Evolutionary conservation across 2,329 filamentous ascomycete genomes (phyloP), one percentile per base, ranked within the genome.

Genomic region (Phymatotrichopsis omnivora): DNA sequence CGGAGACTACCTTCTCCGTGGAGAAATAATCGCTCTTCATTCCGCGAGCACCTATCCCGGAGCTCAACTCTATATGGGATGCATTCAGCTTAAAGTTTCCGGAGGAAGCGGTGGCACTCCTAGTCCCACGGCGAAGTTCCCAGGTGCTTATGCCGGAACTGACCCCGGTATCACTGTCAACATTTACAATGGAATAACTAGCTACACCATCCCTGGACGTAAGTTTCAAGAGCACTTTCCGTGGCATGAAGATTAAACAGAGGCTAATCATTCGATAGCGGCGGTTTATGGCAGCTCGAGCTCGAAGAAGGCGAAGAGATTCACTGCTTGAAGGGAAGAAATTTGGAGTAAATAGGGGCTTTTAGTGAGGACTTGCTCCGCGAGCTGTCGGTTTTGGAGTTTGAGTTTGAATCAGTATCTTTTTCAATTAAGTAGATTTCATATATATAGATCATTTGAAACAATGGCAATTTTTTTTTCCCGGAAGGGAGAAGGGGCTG

Each of bases 101-200:
- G 55, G 56, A 38, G 53, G 52, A 34, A 56, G 55, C 25, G 49
- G 56, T 17, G 53, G 53, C 24, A 43, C 44, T 4, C 53, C 56
- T 12, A 52, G 52, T 27, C 52, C 55, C 12, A 56, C 51, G 14
- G 54, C 53, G 3, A 55, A 47, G 7, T 52, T 57, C 40, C 55
- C 56, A 5, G 52, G 56, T 20, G 50, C 50, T 12, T 57, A 56
- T 57, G 60, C 57, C 3, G 62, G 61, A 2, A 63, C 60, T 3
- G 66, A 68, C 48, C 57, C 60, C 7, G 67, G 68, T 5, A 58
- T 67, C 11, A 52, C 56, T 6, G 56, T 61, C 37, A 62, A 62
- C 35, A 55, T 55, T 35, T 57, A 55, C 37, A 44, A 41, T 17
- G 49, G 47, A 17, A 24, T 51, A n/a, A 45, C 29, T 11, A 49